phyloP scores from a whole-genome alignment of 164 flowering plant species.

The Euptelea pleiosperma region DNA sequence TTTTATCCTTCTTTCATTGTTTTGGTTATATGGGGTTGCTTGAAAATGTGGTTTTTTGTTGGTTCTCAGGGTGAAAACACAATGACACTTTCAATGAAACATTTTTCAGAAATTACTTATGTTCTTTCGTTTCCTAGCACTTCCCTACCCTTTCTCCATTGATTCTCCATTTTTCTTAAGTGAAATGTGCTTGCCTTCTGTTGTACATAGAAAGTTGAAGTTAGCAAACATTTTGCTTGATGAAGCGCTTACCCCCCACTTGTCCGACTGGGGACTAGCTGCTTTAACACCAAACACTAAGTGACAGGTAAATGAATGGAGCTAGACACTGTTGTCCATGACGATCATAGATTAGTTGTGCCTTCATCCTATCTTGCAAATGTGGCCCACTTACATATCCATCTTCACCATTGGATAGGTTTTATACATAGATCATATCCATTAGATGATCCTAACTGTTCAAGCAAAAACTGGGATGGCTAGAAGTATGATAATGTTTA shows the following conservation, averaged over 20 bases:
- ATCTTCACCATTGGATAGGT: too few species aligned
- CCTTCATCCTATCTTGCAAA: background rate
- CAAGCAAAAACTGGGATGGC: background rate
- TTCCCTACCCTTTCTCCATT: too few species aligned
- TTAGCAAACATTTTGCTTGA: constrained; percentile 93
- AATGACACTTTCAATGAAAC: too few species aligned
- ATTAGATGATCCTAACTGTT: background rate
- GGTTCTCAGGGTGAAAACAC: too few species aligned
- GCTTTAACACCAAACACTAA: constrained; percentile 87
- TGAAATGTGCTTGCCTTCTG: constrained; percentile 93
- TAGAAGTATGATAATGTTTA: too few species aligned
- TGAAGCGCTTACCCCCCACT: constrained; percentile 83
- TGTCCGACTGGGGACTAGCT: constrained; percentile 94
- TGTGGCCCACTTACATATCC: too few species aligned
- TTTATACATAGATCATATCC: background rate
- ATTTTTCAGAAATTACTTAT: too few species aligned
- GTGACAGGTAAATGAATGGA: constrained; percentile 58
- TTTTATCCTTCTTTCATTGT: too few species aligned
- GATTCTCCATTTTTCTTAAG: too few species aligned
- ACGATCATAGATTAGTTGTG: background rate
- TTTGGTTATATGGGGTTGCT: too few species aligned
- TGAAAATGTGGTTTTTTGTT: too few species aligned
- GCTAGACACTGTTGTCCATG: constrained; percentile 5
- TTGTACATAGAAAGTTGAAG: constrained; percentile 96
- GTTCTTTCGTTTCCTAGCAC: too few species aligned